phyloP scores from a whole-genome alignment of 176 grass and related monocot species.

The Oryza glumipatula region DNA sequence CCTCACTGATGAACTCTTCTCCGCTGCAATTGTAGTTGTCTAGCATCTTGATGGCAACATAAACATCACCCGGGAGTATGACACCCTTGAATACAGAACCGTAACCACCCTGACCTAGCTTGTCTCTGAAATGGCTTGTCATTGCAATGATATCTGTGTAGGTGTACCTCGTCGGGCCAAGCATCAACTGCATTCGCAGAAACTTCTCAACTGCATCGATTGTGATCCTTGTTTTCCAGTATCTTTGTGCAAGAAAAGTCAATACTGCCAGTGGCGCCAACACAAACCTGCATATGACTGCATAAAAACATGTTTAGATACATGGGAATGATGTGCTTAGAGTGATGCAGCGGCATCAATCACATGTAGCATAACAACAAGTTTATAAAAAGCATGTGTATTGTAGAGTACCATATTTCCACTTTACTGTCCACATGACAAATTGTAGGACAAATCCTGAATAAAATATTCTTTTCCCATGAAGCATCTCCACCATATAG shows the following conservation, averaged over 20 bases:
- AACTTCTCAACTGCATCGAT: conserved; percentile 52
- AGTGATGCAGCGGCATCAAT: too few species aligned
- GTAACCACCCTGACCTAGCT: conserved; percentile 57
- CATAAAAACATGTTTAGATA: not conserved
- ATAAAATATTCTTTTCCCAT: too few species aligned
- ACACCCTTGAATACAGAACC: conserved; percentile 52
- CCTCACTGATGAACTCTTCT: not conserved
- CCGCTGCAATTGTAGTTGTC: not conserved
- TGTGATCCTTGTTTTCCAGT: conserved; percentile 46
- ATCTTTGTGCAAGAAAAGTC: conserved; percentile 44
- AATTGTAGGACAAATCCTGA: too few species aligned
- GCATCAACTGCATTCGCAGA: conserved; percentile 37
- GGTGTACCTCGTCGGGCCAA: conserved; percentile 41
- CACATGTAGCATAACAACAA: too few species aligned
- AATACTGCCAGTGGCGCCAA: not conserved
- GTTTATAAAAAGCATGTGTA: too few species aligned
- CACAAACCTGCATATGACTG: conserved; percentile 33
- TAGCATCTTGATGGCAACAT: not conserved
- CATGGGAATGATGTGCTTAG: too few species aligned
- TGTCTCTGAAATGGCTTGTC: conserved; percentile 37
- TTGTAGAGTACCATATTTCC: too few species aligned
- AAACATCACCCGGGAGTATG: not conserved
- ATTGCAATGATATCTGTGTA: conserved; percentile 57
- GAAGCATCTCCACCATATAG: too few species aligned
- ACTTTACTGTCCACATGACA: too few species aligned